Evolutionary conservation across 2,329 filamentous ascomycete genomes (phyloP), one percentile per base, ranked within the genome.

Genomic region (Amylocarpus encephaloides): DNA sequence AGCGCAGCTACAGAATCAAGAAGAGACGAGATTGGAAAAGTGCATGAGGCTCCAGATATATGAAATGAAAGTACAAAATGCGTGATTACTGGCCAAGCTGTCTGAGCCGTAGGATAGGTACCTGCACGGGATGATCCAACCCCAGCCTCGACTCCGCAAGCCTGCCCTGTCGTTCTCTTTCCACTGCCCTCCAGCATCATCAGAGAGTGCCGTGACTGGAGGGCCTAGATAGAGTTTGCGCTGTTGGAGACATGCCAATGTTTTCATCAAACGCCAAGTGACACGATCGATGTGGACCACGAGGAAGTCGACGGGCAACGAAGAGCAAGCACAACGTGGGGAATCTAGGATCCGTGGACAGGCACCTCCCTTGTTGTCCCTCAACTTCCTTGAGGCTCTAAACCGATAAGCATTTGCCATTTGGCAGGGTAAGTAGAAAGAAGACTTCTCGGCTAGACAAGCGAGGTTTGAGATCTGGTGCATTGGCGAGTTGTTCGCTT

Each of bases 221-320:
- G 32, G 42, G 16, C n/a, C 30, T 19, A 32, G 29, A 33, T 52
- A 38, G 35, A 26, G 36, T 46, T 52, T 49, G 43, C 35, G 29
- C 34, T 51, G 53, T 58, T 38, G 45, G 50, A 57, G 51, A 57
- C 53, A 40, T 58, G 55, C 57, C 57, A 57, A 57, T 57, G 56
- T 58, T 59, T 58, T 26, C 34, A 48, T 50, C 48, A 58, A 60
- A 58, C 54, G 58, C 58, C 59, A 61, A 60, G 59, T 61, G 58
- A 60, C 43, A 61, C 57, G 50, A 56, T 50, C 50, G 45, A 53
- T 49, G 43, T 32, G 12, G 18, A 15, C 38, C 6, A 16, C 38
- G 13, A 11, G 10, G 11, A 40, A 15, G 12, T 36, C 34, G 34
- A 10, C 5, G 34, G 12, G 15, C 34, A 10, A 16, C 15, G 15